Conservation (phyloP, 1,139 yeast genomes). For the Candida neerlandica region DNA sequence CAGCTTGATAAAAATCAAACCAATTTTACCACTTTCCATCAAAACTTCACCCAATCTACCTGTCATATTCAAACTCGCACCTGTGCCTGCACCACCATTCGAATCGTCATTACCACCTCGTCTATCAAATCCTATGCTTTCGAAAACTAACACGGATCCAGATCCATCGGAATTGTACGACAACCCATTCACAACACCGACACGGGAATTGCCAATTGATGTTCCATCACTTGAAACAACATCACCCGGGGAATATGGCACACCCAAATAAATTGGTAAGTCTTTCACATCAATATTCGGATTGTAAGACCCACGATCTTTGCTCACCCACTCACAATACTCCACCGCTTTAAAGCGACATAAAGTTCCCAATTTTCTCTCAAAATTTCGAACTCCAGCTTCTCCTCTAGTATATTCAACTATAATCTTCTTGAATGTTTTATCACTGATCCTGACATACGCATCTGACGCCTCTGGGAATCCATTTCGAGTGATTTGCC, state of each 20-base stretch:
- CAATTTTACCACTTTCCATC: conserved; percentile 81
- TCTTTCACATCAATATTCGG: conserved; percentile 45
- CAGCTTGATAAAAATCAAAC: conserved; percentile 72
- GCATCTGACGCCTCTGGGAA: conserved; percentile 39
- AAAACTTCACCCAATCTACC: conserved; percentile 85
- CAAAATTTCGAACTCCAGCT: conserved; percentile 83
- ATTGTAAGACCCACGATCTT: conserved; percentile 25
- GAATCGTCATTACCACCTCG: conserved; percentile 43
- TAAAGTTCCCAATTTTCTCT: conserved; percentile 68
- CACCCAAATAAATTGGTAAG: conserved; percentile 54
- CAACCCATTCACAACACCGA: conserved; percentile 88
- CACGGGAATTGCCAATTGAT: conserved; percentile 37
- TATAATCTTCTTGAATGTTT: conserved; percentile 62
- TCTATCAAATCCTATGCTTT: conserved; percentile 62
- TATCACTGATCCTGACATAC: conserved; percentile 44
- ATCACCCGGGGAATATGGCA: conserved; percentile 41
- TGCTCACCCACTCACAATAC: conserved; percentile 47
- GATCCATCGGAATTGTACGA: conserved; percentile 89
- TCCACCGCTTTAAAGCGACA: conserved; percentile 87
- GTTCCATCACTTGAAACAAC: conserved; percentile 16
- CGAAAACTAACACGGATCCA: conserved; percentile 82
- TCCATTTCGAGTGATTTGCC: conserved; percentile 75
- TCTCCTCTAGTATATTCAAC: conserved; percentile 73
- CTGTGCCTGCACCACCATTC: conserved; percentile 19
- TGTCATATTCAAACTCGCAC: conserved; percentile 61